Evolutionary conservation across 495 filamentous ascomycete genomes (phyloP).

Genomic region (Aspergillus cavernicola): DNA sequence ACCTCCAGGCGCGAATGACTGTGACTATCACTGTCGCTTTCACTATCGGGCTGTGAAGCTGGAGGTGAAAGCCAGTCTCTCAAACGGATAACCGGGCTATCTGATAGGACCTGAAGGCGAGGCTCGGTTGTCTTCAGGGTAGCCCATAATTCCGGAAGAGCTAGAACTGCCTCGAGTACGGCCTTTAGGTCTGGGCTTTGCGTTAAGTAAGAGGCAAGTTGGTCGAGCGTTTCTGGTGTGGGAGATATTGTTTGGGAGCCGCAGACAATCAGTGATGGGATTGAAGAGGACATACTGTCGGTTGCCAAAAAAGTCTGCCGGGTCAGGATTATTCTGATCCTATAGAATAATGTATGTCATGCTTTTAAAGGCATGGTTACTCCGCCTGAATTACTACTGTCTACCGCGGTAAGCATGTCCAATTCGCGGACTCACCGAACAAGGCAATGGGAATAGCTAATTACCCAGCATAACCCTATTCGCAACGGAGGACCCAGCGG

Average conservation of each 20-base stretch:
- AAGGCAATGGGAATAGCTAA: background rate
- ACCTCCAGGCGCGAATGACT: background rate
- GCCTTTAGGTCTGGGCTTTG: background rate
- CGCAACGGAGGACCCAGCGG: background rate
- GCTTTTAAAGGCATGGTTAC: background rate
- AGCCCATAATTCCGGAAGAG: background rate
- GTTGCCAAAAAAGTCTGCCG: background rate
- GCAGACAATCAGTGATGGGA: conserved; percentile 1
- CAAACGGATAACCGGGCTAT: background rate
- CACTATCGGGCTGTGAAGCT: background rate
- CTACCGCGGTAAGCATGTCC: background rate
- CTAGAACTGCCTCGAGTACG: background rate
- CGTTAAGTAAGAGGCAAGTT: background rate
- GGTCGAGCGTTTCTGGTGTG: background rate
- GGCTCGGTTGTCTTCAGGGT: background rate
- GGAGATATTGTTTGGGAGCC: conserved; percentile 1
- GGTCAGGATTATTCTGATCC: background rate
- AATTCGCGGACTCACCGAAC: background rate
- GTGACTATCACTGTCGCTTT: background rate
- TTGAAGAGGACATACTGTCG: background rate
- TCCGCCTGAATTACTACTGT: background rate
- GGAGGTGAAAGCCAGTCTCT: background rate
- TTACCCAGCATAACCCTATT: background rate
- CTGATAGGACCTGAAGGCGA: background rate
- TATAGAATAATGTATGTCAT: background rate